Percentiles rank a stretch among this genome's conserved stretches.
Conservation (phyloP, 257 asterid species). For the Solanum arcanum region DNA sequence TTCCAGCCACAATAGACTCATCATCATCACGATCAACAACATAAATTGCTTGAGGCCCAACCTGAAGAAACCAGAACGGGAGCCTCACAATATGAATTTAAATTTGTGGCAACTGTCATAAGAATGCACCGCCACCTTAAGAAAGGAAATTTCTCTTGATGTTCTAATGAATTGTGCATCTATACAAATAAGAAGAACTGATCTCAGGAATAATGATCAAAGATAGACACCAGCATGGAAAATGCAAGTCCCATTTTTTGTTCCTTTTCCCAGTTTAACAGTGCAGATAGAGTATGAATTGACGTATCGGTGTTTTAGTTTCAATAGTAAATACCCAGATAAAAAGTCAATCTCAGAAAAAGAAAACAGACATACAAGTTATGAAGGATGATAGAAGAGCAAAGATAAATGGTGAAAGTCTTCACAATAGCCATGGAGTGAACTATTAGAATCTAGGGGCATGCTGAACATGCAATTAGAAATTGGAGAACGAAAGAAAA, state of each 20-base stretch:
- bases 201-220: background rate
- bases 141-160: background rate
- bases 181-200: background rate
- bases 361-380: background rate
- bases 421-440: background rate
- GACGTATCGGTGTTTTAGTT: background rate
- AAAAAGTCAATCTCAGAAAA: background rate
- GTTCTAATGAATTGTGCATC: background rate
- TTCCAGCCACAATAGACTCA: slow-evolving; percentile 79
- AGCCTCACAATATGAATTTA: background rate
- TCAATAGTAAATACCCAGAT: background rate
- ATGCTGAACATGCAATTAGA: background rate
- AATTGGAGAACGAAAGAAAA: background rate
- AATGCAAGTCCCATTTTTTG: background rate
- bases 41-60: slow-evolving; percentile 98
- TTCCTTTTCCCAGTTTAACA: background rate
- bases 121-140: background rate
- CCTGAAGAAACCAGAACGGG: slow-evolving; percentile 30
- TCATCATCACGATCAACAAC: slow-evolving; percentile 99
- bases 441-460: background rate
- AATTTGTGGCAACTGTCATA: background rate
- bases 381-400: background rate
- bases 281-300: background rate
- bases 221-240: background rate
- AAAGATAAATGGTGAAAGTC: background rate